Evolutionary conservation across 495 filamentous ascomycete species (phyloP).

Genomic region (Neurospora tetraspora): DNA sequence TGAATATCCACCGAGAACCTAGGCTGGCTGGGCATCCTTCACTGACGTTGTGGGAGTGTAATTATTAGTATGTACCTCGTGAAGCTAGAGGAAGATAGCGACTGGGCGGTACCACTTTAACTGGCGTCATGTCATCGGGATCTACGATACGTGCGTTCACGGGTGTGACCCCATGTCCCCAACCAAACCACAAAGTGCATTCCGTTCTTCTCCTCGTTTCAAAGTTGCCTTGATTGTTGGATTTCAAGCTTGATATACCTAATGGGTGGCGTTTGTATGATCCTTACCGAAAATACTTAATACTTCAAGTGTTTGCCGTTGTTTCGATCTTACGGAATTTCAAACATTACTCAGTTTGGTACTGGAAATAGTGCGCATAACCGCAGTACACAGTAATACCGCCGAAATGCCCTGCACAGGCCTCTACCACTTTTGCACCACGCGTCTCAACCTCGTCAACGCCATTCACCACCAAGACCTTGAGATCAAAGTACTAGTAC

Average conservation of each 20-base stretch:
- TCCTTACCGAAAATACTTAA: background rate
- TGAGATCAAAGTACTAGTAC: background rate
- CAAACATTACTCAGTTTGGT: background rate
- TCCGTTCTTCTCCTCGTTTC: background rate
- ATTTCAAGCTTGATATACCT: background rate
- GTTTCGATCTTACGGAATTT: background rate
- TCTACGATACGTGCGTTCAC: background rate
- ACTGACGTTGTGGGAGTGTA: background rate
- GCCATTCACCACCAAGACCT: background rate
- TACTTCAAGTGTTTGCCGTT: background rate
- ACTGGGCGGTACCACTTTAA: constrained; percentile 3
- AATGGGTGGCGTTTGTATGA: background rate
- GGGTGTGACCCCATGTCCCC: background rate
- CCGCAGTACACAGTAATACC: background rate
- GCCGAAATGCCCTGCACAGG: background rate
- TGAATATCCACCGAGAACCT: background rate
- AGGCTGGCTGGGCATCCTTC: background rate
- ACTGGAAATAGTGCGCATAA: background rate
- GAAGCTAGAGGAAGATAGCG: too few relatives aligned
- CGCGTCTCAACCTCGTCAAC: background rate
- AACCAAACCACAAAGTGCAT: background rate
- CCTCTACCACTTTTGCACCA: background rate
- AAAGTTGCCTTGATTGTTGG: background rate
- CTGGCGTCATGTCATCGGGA: constrained; percentile 2
- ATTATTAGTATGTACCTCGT: constrained; percentile 4